phyloP scores from a whole-genome alignment of 345 rosid genomes.

The Rubroshorea leprosula region DNA sequence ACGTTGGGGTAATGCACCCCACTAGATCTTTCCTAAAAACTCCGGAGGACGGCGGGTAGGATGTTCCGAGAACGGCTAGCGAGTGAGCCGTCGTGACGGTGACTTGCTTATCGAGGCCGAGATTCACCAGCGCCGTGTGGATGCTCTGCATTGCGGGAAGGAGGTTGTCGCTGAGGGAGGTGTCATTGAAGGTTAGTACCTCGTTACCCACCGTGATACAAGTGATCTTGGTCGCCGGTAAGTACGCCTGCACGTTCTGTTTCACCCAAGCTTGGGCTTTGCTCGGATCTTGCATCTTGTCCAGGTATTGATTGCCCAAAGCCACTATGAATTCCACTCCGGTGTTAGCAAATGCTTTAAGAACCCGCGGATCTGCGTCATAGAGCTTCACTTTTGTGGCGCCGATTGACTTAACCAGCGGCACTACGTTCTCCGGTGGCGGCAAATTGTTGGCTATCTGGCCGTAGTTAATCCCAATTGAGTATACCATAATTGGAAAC shows the following conservation, averaged over 20 bases:
- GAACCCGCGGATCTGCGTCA: conserved; percentile 75
- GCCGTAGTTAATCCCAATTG: conserved; percentile 88
- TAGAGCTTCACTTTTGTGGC: conserved; percentile 79
- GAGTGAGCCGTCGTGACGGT: conserved; percentile 81
- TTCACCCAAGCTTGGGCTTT: conserved; percentile 66
- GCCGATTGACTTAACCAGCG: conserved; percentile 79
- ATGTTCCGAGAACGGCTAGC: conserved; percentile 53
- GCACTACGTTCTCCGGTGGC: conserved; percentile 58
- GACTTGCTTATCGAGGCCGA: conserved; percentile 61
- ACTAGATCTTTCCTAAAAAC: conserved; percentile 61
- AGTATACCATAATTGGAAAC: conserved; percentile 31
- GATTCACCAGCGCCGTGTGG: conserved; percentile 57
- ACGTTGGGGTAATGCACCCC: conserved; percentile 38
- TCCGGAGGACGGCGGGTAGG: conserved; percentile 90
- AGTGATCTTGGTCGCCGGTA: conserved; percentile 81
- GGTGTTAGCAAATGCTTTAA: conserved; percentile 68
- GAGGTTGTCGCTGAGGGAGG: conserved; percentile 43
- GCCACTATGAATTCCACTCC: conserved; percentile 76
- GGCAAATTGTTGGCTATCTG: conserved; percentile 88
- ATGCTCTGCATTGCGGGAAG: conserved; percentile 82
- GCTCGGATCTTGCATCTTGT: conserved; percentile 54
- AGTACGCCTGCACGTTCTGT: conserved; percentile 53
- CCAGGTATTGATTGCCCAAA: conserved; percentile 62
- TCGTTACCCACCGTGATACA: conserved; percentile 90
- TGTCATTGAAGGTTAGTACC: conserved; percentile 65